These are phyloP conservation scores for Apiosordaria backusii DNA, from an alignment of 495 filamentous ascomycete genomes.

Conservation along the genomic window DNA sequence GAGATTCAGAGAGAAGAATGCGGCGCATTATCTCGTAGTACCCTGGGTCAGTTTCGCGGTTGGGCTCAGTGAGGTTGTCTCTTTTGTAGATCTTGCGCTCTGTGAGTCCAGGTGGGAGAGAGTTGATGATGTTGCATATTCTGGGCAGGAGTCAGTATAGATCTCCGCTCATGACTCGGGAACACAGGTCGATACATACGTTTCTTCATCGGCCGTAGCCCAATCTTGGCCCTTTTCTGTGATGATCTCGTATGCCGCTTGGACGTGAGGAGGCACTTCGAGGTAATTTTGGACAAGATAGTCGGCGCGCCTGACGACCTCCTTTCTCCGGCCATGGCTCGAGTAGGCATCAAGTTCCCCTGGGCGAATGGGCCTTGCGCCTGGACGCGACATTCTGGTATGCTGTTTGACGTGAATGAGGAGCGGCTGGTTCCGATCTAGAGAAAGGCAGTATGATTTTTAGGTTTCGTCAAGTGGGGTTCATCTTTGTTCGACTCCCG, in stretches of 20 bases:
- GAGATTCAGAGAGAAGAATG: background rate
- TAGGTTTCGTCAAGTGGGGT: background rate
- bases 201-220: background rate
- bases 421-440: background rate
- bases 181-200: constrained; percentile 1
- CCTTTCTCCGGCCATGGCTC: background rate
- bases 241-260: background rate
- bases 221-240: background rate
- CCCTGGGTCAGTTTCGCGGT: background rate
- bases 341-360: constrained; percentile 2
- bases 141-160: background rate
- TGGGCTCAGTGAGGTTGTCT: background rate
- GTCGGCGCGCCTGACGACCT: constrained; percentile 4
- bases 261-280: constrained; percentile 15
- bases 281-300: constrained; percentile 14
- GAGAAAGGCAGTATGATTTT: background rate
- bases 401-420: background rate
- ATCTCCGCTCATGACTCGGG: too few relatives aligned
- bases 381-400: background rate
- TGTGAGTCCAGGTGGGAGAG: background rate
- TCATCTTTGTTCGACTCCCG: background rate
- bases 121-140: background rate
- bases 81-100: background rate
- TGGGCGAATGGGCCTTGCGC: constrained; percentile 6
- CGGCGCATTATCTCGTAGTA: constrained; percentile 5